Evolutionary conservation across 2,329 filamentous ascomycete species (phyloP), one percentile per base, ranked within the genome.

Genomic region (Diaporthe vaccinii): DNA sequence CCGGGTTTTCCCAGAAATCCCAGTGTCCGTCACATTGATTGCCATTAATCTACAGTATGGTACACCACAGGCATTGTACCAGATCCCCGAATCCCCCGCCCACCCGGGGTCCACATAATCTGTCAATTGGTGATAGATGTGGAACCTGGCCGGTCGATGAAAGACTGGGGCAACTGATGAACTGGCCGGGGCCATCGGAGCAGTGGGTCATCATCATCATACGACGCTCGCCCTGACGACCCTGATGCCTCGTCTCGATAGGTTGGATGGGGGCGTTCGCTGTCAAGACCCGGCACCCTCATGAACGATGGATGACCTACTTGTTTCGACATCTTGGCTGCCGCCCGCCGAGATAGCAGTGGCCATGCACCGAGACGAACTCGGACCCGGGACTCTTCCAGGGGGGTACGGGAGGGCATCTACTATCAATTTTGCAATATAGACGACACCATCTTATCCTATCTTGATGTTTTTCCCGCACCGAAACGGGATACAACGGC

Each of bases 371-470:
- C 44, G 25, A 22, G 62, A 67, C 62, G 62, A 51, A 36, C 20
- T 28, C 28, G 62, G 62, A 67, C 4, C 28, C 44, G 62, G 44
- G 28, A n/a, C 20, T 9, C 17, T 34, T 36, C 44, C 28, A 15
- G 3, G 41, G 41, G 41, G 4, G 15, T 5, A 44, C 12, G 20
- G 34, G 34, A 10, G 10, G 2, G 9, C 57, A 59, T 59, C 22
- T 39, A 25, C 34, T 53, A 68, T 68, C 15, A 28, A 31, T 14
- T 69, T 25, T 34, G 58, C 58, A 73, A 46, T 73, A 65, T 65
- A 36, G 36, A 73, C 70, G 17, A 73, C 71, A 73, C 73, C 46
- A 28, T 15, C 39, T 59, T 25, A 17, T 67, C 72, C 62, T 34
- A 46, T 46, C 28, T 36, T 31, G 10, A 12, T 20, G 17, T 31